Percentiles rank a stretch among this genome's conserved stretches.
These are phyloP conservation scores for Quercus alba DNA, from an alignment of 306 rosid species.

Conservation along the genomic window DNA sequence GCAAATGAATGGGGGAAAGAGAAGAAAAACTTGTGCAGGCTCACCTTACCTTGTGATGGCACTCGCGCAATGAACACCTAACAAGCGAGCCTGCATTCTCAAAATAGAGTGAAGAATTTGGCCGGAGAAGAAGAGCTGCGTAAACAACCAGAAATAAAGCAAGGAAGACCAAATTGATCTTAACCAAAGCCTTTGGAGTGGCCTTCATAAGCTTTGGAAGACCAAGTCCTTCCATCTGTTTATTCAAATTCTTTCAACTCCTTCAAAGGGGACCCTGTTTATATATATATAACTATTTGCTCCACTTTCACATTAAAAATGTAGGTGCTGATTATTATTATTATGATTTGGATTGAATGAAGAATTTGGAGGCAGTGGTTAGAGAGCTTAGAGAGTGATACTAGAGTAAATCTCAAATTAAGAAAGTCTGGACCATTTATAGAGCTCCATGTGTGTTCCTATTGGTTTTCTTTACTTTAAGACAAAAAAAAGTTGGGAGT, in stretches of 20 bases:
- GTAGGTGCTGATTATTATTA: constrained; percentile 25
- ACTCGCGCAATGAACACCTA: constrained; percentile 72
- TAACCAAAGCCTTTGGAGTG: constrained; percentile 61
- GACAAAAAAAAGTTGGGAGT: constrained; percentile 8
- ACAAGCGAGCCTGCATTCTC: constrained; percentile 67
- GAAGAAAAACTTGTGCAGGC: constrained; percentile 24
- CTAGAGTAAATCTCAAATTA: constrained; percentile 44
- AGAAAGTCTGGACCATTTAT: constrained; percentile 34
- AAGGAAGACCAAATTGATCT: constrained; percentile 65
- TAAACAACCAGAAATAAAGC: constrained; percentile 59
- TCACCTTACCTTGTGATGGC: constrained; percentile 98
- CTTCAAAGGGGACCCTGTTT: constrained; percentile 24
- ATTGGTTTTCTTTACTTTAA: constrained; percentile 17
- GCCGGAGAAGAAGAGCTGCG: constrained; percentile 69
- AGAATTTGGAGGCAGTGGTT: constrained; percentile 47
- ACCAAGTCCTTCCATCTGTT: constrained; percentile 36
- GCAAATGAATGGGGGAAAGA: background rate
- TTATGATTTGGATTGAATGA: constrained; percentile 11
- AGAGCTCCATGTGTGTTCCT: constrained; percentile 47
- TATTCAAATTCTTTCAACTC: background rate
- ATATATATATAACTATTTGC: constrained; percentile 18
- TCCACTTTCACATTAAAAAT: constrained; percentile 6
- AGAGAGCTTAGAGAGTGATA: constrained; percentile 24
- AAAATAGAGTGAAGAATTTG: constrained; percentile 61
- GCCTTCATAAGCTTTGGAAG: constrained; percentile 58